Conservation (phyloP, 2,329 filamentous ascomycete genomes). For the Catunica adiposa region DNA sequence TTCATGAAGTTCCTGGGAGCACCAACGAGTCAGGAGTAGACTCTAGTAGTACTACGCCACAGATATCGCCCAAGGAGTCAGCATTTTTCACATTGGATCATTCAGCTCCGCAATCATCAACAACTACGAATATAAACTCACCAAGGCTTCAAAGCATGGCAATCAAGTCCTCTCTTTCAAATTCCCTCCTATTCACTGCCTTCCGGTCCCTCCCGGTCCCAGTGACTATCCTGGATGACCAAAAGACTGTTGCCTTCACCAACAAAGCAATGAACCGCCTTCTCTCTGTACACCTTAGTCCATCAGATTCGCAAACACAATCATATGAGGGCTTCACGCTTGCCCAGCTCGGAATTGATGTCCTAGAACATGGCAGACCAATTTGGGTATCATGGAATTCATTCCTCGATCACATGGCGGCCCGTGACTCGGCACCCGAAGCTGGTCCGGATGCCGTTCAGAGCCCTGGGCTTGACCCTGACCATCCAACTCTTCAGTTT, state of each 20-base stretch:
- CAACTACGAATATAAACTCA: not conserved
- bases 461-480: not conserved
- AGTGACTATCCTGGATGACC: conserved; percentile 47
- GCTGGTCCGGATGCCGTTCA: not conserved
- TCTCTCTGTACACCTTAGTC: conserved; percentile 25
- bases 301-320: not conserved
- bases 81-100: not conserved
- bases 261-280: conserved; percentile 62
- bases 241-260: conserved; percentile 55
- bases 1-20: too few species aligned
- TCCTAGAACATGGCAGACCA: conserved; percentile 49
- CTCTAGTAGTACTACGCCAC: not conserved
- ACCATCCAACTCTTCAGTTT: not conserved
- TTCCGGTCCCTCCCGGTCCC: conserved; percentile 62
- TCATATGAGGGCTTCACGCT: conserved; percentile 24
- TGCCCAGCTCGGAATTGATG: conserved; percentile 54
- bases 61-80: not conserved
- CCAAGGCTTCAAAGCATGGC: not conserved
- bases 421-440: conserved; percentile 16
- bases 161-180: not conserved
- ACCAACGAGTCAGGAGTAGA: too few species aligned
- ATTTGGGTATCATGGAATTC: conserved; percentile 43
- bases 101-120: not conserved
- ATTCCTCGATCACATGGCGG: conserved; percentile 37
- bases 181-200: conserved; percentile 41